These are phyloP conservation scores for Balamuthia mandrillaris DNA, from an alignment of 208 protist genomes.

Conservation along the genomic window DNA sequence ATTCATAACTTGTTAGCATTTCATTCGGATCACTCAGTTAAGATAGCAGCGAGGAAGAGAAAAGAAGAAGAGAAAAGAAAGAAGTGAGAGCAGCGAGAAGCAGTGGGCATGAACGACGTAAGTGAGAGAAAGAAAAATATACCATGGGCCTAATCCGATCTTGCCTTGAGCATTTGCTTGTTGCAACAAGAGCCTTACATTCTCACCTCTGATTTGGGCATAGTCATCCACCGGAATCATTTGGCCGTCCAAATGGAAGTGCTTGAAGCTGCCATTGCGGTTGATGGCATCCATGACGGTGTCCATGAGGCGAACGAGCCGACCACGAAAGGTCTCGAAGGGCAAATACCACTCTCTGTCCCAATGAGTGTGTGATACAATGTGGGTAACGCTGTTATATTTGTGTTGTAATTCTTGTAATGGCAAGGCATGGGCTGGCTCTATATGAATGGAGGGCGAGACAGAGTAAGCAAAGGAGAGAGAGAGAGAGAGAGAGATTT, in stretches of 20 bases:
- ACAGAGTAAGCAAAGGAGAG: too few relatives aligned
- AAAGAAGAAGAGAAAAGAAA: too few relatives aligned
- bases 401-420: too few relatives aligned
- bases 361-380: conserved; percentile 33
- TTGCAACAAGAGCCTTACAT: neutral
- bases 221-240: conserved; percentile 33
- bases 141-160: conserved; percentile 7
- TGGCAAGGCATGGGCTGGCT: too few relatives aligned
- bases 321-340: conserved; percentile 15
- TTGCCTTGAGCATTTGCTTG: neutral
- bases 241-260: conserved; percentile 38
- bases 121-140: neutral
- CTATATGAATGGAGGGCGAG: too few relatives aligned
- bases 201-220: neutral
- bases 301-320: conserved; percentile 18
- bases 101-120: too few relatives aligned
- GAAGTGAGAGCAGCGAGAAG: too few relatives aligned
- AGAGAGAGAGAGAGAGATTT: too few relatives aligned
- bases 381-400: too few relatives aligned
- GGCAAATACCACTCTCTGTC: conserved; percentile 38
- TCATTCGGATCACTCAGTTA: neutral
- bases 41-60: too few relatives aligned
- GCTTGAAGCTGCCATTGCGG: neutral
- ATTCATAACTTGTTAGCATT: neutral
- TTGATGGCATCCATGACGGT: neutral